Evolutionary conservation across 345 rosid genomes (phyloP).

Genomic region (Hypericum androsaemum): DNA sequence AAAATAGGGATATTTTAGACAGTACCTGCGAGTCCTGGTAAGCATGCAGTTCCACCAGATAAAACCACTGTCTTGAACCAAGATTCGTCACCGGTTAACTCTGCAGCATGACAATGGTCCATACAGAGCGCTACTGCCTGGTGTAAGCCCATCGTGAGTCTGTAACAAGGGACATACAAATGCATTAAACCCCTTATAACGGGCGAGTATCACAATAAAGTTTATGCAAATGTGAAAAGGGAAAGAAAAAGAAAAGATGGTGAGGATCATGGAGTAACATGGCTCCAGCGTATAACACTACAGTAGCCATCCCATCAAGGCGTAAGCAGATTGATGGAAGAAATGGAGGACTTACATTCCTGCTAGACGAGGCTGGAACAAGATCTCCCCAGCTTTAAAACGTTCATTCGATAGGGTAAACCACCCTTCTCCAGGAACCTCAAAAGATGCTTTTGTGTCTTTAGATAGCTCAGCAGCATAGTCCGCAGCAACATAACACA

Average conservation of each 20-base stretch:
- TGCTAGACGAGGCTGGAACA: slow-evolving; percentile 78
- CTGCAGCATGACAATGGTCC: slow-evolving; percentile 78
- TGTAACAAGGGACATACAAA: slow-evolving; percentile 17
- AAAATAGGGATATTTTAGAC: not conserved
- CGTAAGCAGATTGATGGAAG: not conserved
- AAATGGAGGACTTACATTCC: slow-evolving; percentile 56
- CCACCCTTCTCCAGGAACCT: slow-evolving; percentile 60
- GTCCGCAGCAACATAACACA: slow-evolving; percentile 86
- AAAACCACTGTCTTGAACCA: slow-evolving; percentile 91
- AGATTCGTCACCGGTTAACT: slow-evolving; percentile 48
- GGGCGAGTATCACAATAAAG: no score
- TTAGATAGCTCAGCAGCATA: slow-evolving; percentile 53
- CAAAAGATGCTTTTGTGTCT: slow-evolving; percentile 54
- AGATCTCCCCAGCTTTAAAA: slow-evolving; percentile 83
- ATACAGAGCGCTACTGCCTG: slow-evolving; percentile 90
- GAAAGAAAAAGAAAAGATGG: no score
- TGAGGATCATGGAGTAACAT: no score
- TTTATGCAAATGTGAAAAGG: no score
- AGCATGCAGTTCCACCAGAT: slow-evolving; percentile 72
- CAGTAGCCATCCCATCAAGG: not conserved
- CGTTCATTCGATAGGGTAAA: slow-evolving; percentile 79
- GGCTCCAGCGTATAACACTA: no score
- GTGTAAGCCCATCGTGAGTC: slow-evolving; percentile 75
- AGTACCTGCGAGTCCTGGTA: slow-evolving; percentile 78
- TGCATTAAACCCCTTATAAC: not conserved